phyloP scores from a whole-genome alignment of 495 filamentous ascomycete genomes.

The Baudoinia panamericana region DNA sequence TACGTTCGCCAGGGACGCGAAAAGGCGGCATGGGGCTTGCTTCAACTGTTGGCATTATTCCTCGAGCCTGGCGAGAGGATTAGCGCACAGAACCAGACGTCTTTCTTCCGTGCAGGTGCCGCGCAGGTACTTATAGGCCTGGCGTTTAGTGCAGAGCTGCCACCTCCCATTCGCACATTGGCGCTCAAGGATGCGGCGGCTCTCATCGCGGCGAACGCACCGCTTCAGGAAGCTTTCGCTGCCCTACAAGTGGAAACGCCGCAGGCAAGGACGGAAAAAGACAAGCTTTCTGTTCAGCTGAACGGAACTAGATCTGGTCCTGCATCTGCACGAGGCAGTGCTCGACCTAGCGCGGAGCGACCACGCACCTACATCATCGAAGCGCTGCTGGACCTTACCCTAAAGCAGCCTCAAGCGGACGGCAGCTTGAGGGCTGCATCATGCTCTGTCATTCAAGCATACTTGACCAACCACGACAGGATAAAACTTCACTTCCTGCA shows the following conservation, averaged over 20 bases:
- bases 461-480: conserved; percentile 64
- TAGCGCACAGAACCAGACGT: conserved; percentile 69
- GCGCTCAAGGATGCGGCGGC: conserved; percentile 8
- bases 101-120: conserved; percentile 40
- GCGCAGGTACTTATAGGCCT: conserved; percentile 16
- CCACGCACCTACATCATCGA: conserved; percentile 63
- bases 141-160: conserved; percentile 5
- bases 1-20: conserved; percentile 32
- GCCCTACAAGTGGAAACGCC: not conserved
- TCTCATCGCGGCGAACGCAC: conserved; percentile 12
- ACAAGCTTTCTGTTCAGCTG: not conserved
- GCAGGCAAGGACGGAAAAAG: not conserved
- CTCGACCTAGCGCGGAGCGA: conserved; percentile 7
- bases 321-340: conserved; percentile 3
- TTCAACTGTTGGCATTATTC: conserved; percentile 76
- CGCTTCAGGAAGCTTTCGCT: conserved; percentile 16
- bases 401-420: conserved; percentile 53
- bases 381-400: conserved; percentile 72
- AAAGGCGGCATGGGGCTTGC: conserved; percentile 81
- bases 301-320: conserved; percentile 8
- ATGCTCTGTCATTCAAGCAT: conserved; percentile 82
- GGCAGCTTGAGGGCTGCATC: conserved; percentile 75
- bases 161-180: conserved; percentile 6
- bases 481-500: conserved; percentile 75
- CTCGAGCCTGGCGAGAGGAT: conserved; percentile 65